These are phyloP conservation scores for Cicer bijugum DNA, from an alignment of 306 rosid genomes.

Conservation along the genomic window DNA sequence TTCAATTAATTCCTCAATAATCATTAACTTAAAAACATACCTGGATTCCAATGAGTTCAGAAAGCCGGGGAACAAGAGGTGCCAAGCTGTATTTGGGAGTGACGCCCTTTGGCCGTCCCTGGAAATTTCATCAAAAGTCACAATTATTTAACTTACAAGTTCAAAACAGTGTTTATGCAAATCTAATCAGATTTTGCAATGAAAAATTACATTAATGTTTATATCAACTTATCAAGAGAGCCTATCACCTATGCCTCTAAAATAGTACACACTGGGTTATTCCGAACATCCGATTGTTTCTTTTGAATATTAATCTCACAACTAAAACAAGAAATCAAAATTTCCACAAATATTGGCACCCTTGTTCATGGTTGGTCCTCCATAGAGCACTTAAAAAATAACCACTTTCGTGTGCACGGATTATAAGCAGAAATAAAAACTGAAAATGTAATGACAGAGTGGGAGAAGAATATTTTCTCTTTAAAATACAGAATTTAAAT, in stretches of 20 bases:
- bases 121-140: constrained; percentile 51
- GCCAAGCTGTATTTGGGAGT: constrained; percentile 95
- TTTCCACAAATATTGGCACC: constrained; percentile 27
- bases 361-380: neutral
- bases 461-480: neutral
- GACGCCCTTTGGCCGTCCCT: constrained; percentile 99
- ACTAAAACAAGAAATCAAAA: constrained; percentile 18
- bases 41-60: constrained; percentile 92
- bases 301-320: constrained; percentile 24
- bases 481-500: constrained; percentile 19
- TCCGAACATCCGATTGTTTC: neutral
- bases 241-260: neutral
- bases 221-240: neutral
- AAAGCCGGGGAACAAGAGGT: constrained; percentile 93
- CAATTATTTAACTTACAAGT: constrained; percentile 36
- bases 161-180: constrained; percentile 36
- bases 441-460: neutral
- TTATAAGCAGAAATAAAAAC: neutral
- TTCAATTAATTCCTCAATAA: constrained; percentile 3
- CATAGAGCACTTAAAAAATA: too few species aligned
- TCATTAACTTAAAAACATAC: constrained; percentile 44
- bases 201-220: constrained; percentile 1
- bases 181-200: constrained; percentile 16
- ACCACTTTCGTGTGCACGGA: neutral
- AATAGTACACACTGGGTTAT: neutral